These are phyloP conservation scores for Syzygium oleosum DNA, from an alignment of 345 rosid genomes.

Conservation along the genomic window DNA sequence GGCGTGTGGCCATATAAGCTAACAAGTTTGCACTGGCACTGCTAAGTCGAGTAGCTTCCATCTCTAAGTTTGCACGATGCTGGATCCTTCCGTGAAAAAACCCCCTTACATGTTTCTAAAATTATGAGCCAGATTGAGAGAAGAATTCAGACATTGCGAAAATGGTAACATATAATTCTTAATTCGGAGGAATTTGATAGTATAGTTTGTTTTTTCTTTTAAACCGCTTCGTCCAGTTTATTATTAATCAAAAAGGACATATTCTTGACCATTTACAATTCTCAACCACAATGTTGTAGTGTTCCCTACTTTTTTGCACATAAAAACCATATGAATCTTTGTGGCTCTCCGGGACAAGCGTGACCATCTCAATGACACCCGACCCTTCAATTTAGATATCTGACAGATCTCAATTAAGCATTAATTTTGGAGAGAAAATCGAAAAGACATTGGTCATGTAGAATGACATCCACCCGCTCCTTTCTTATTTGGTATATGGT, in stretches of 20 bases:
- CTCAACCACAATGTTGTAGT: neutral
- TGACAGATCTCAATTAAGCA: neutral
- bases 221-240: neutral
- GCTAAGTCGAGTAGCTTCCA: neutral
- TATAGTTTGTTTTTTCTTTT: neutral
- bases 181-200: accelerated
- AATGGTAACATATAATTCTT: neutral
- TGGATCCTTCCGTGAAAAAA: too few relatives aligned
- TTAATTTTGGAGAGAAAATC: neutral
- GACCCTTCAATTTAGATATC: neutral
- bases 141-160: too few relatives aligned
- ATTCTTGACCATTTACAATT: neutral
- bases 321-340: neutral
- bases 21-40: neutral
- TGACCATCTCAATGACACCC: neutral
- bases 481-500: neutral
- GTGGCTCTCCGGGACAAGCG: neutral
- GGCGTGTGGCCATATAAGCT: neutral
- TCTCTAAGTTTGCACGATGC: neutral
- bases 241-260: neutral
- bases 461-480: neutral
- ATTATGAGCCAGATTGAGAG: too few relatives aligned
- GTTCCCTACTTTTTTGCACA: neutral
- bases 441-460: neutral
- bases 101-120: too few relatives aligned